Evolutionary conservation across 768 basidiomycete genomes (phyloP), one percentile per base, ranked within the genome.

Genomic region (Coprinopsis sp.): DNA sequence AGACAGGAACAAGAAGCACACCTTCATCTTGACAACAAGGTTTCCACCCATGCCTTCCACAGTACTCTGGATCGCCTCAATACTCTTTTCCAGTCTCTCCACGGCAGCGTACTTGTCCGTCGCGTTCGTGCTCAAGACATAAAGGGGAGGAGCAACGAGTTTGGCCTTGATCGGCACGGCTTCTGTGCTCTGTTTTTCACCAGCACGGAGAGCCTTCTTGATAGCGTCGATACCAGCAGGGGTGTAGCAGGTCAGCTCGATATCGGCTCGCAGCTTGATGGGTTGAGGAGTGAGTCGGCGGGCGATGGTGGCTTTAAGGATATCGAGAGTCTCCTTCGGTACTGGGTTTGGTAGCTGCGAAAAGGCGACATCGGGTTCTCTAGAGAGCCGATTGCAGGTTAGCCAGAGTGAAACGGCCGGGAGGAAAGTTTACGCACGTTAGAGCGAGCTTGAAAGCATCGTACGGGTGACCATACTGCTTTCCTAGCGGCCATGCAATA

Each of bases 391-490:
- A 28, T n/a, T 22, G 18, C 19, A 18, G 31, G 25, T 19, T 37
- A 44, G 30, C 12, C 8, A 18, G 18, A 10, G 21, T 6, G 39
- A 42, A 28, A 10, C 25, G 24, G 21, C 3, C 10, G 11, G 22
- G 16, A 40, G 34, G 33, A 37, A 71, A n/a, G n/a, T n/a, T n/a
- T n/a, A n/a, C 89, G 50, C 58, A 95, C 95, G 88, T 88, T 45
- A 98, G 72, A n/a, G 91, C 83, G 36, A 96, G 76, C 65, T 98
- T 98, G 77, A 98, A 99, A 1, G 95, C 95, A 63, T 98, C 96
- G 65, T 96, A 95, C 0, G 94, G 79, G 64, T 98, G 94, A 1
- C 94, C 93, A 54, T 92, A 99, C 61, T 84, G 89, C 65, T 80
- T 80, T 13, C 87, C 89, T 27, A 98, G 73, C 2, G 94, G 95